Conservation (phyloP, 2,329 filamentous ascomycete species). For the Arthroderma uncinatum region DNA sequence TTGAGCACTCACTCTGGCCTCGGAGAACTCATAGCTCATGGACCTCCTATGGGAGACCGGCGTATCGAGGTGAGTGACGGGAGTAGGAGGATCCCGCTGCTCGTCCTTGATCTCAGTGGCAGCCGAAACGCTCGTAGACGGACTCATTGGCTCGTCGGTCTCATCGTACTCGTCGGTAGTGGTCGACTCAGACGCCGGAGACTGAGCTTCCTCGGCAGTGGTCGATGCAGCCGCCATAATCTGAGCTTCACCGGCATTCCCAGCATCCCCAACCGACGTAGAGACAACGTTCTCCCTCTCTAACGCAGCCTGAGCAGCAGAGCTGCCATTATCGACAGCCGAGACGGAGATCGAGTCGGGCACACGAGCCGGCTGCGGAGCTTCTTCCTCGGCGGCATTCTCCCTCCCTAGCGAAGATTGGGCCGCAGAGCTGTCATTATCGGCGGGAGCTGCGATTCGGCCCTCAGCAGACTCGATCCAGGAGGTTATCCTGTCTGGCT, state of each 20-base stretch:
- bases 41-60: not conserved
- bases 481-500: conserved; percentile 26
- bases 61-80: not conserved
- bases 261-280: too few relatives aligned
- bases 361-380: not conserved
- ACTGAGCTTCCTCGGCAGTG: not conserved
- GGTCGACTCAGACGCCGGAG: not conserved
- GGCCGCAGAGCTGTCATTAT: conserved; percentile 12
- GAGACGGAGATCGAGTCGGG: not conserved
- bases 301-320: not conserved
- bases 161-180: not conserved
- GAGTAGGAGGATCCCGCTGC: not conserved
- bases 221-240: too few relatives aligned
- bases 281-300: not conserved
- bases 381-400: not conserved
- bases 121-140: not conserved
- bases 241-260: too few relatives aligned
- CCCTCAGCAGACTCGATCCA: conserved; percentile 26
- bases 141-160: not conserved
- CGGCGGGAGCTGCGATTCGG: conserved; percentile 17
- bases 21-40: conserved; percentile 45
- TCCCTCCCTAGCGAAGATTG: not conserved
- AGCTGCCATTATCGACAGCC: not conserved
- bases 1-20: conserved; percentile 40
- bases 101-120: conserved; percentile 25